These are phyloP conservation scores for Geotrichum siamense DNA, from an alignment of 1,139 yeast genomes.

Conservation along the genomic window DNA sequence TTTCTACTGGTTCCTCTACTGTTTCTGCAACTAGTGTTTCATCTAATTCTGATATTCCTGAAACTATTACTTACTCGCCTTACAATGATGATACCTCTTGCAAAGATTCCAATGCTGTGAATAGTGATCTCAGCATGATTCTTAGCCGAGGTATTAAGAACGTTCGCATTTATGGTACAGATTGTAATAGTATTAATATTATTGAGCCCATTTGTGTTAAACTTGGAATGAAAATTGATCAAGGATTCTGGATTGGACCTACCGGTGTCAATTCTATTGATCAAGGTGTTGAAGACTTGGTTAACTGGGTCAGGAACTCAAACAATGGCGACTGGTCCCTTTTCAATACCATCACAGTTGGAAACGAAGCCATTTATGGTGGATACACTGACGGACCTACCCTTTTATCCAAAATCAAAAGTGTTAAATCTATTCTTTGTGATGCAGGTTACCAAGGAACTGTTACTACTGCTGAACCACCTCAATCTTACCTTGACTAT, in stretches of 20 bases:
- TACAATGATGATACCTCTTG: constrained; percentile 63
- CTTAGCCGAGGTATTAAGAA: constrained; percentile 52
- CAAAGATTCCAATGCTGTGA: constrained; percentile 49
- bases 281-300: constrained; percentile 46
- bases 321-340: constrained; percentile 57
- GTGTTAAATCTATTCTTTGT: constrained; percentile 51
- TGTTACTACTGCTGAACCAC: constrained; percentile 83
- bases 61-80: constrained; percentile 71
- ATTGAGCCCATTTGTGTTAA: constrained; percentile 55
- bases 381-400: constrained; percentile 53
- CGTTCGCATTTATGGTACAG: constrained; percentile 77
- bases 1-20: background rate
- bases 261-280: constrained; percentile 65
- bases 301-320: constrained; percentile 36
- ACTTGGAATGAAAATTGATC: constrained; percentile 67
- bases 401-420: constrained; percentile 52
- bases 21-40: background rate
- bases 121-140: constrained; percentile 53
- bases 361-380: constrained; percentile 75
- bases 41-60: constrained; percentile 37
- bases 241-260: constrained; percentile 73
- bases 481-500: constrained; percentile 55
- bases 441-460: constrained; percentile 71
- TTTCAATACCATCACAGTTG: constrained; percentile 68
- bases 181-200: constrained; percentile 62